Base-by-base conservation (phyloP, 2,329 filamentous ascomycete genomes). In the Kalaharituber pfeilii region DNA sequence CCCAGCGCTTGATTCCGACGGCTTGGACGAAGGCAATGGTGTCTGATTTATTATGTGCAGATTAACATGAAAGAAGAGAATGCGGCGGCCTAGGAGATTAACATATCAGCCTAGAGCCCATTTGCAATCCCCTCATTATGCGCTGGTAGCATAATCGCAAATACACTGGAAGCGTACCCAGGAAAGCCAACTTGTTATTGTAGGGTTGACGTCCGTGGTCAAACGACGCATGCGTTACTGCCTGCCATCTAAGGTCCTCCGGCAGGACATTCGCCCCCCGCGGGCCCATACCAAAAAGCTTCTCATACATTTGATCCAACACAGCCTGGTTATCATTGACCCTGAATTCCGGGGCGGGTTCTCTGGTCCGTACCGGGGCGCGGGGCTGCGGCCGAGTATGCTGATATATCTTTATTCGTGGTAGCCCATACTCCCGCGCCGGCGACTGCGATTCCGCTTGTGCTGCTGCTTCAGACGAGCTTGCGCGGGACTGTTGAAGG, bases 211-310 rank as follows among this genome's bases (percentile, higher is more conserved):
- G 76, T 52, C 88, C 91, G 66, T 96, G 87, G 67, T 98, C 89
- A 66, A 94, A 96, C 70, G 87, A 95, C 77, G 96, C 96, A 69
- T 96, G 91, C 61, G 91, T 98, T 54, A 98, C 79, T 27, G 88
- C 88, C 65, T 96, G 73, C 91, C 91, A 98, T 72, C 95, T 96
- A 58, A 91, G 75, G 71, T 98, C 89, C 15, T 95, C 88, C 1
- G 83, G 81, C 55, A 98, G 73, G 67, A 91, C 68, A 62, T 76
- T 77, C 62, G 84, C 78, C 55, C 84, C 85, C 47, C 76, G 79
- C 49, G 73, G 73, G 5, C 88, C 89, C 53, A 96, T 71, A 11
- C 59, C 57, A 25, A 60, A 50, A 15, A 64, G 54, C 50, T 53
- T 59, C 61, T 77, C 74, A 68, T 95, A 94, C 68, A 86, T 83